These are phyloP conservation scores for Aspergillus cristatus DNA, from an alignment of 495 filamentous ascomycete genomes.

Conservation along the genomic window DNA sequence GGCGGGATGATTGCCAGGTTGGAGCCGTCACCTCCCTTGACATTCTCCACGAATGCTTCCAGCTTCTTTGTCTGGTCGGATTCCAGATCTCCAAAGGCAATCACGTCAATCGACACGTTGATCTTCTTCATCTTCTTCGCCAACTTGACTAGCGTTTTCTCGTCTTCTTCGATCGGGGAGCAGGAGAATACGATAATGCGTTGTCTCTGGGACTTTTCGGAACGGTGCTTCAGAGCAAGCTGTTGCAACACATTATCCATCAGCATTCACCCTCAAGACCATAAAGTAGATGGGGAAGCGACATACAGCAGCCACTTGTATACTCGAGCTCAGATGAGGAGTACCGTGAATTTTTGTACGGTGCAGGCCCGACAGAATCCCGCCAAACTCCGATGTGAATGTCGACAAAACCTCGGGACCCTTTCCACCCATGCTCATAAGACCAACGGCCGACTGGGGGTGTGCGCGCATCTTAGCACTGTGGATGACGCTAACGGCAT, in stretches of 20 bases:
- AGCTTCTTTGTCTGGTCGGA: constrained; percentile 88
- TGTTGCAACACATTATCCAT: constrained; percentile 21
- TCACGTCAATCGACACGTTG: constrained; percentile 82
- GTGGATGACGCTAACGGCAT: constrained; percentile 92
- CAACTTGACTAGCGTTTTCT: constrained; percentile 79
- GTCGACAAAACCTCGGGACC: constrained; percentile 95
- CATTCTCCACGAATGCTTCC: constrained; percentile 81
- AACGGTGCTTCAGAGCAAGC: constrained; percentile 96
- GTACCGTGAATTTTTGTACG: constrained; percentile 86
- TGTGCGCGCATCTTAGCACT: constrained; percentile 88
- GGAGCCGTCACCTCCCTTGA: constrained; percentile 82
- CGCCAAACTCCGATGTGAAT: constrained; percentile 87
- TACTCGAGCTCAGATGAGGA: constrained; percentile 79
- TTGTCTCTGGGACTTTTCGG: constrained; percentile 91
- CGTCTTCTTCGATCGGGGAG: constrained; percentile 79
- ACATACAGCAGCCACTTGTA: constrained; percentile 89
- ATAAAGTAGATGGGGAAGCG: background rate
- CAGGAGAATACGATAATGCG: constrained; percentile 95
- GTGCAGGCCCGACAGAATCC: constrained; percentile 88
- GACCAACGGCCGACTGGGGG: constrained; percentile 89
- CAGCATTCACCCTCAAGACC: background rate
- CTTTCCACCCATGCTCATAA: constrained; percentile 98
- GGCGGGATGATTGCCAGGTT: constrained; percentile 87
- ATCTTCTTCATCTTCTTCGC: constrained; percentile 99
- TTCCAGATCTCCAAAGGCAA: constrained; percentile 87